Percentiles rank a stretch among this genome's conserved stretches.
phyloP scores from a whole-genome alignment of 257 asterid species.

The Salvia rosmarinus region DNA sequence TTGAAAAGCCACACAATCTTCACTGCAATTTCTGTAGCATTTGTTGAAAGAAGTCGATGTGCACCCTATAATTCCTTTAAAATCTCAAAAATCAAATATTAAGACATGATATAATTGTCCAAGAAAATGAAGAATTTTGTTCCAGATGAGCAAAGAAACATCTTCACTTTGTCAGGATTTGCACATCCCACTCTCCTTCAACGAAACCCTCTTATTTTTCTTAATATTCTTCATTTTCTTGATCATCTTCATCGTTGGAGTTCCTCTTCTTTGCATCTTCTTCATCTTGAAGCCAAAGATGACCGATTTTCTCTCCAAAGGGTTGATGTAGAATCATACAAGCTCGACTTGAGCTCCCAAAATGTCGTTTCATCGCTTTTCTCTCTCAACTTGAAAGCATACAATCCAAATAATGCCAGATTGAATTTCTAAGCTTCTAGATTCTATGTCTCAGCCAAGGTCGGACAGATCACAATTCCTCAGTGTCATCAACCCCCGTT shows the following conservation, averaged over 20 bases:
- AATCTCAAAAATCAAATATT: slow-evolving; percentile 20
- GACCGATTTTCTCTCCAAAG: slow-evolving; percentile 55
- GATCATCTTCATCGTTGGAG: slow-evolving; percentile 40
- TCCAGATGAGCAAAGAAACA: slow-evolving; percentile 32
- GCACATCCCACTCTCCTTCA: slow-evolving; percentile 42
- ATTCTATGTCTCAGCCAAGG: slow-evolving; percentile 53
- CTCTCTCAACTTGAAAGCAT: slow-evolving; percentile 45
- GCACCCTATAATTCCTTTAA: too few species aligned
- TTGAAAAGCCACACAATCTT: too few species aligned
- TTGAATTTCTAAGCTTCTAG: slow-evolving; percentile 46
- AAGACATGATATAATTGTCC: slow-evolving; percentile 35
- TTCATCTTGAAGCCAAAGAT: slow-evolving; percentile 55
- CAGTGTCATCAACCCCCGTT: slow-evolving; percentile 66
- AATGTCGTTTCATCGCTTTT: slow-evolving; percentile 51
- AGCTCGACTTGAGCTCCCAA: slow-evolving; percentile 42
- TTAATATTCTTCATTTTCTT: too few species aligned
- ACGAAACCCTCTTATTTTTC: slow-evolving; percentile 42
- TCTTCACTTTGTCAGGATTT: slow-evolving; percentile 24
- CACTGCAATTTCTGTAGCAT: too few species aligned
- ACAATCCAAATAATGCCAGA: slow-evolving; percentile 64
- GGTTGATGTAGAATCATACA: slow-evolving; percentile 50
- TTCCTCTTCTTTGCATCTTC: slow-evolving; percentile 36
- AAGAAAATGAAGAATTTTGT: slow-evolving; percentile 28
- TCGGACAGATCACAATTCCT: slow-evolving; percentile 62
- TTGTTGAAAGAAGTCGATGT: too few species aligned